These are phyloP conservation scores for Mycena sp. DNA, from an alignment of 1,284 basidiomycete genomes.

Conservation along the genomic window DNA sequence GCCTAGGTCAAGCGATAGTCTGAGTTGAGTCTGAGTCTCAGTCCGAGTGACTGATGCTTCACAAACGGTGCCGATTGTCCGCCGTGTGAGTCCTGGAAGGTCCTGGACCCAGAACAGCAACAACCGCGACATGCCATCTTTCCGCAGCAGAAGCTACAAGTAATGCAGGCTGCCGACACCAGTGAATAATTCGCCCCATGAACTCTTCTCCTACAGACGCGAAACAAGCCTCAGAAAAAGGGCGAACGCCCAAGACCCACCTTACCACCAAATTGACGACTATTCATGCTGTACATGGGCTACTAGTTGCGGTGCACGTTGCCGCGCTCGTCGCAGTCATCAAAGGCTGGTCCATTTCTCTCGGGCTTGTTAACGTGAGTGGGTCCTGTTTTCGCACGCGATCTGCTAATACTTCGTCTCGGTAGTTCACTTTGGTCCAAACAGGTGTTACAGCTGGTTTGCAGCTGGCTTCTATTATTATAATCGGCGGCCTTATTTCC, in stretches of 20 bases:
- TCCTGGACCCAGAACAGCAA: too few species aligned
- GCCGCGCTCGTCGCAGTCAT: not conserved
- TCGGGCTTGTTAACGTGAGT: not conserved
- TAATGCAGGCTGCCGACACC: too few species aligned
- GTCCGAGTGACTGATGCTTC: too few species aligned
- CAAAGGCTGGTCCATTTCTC: not conserved
- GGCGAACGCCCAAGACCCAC: not conserved
- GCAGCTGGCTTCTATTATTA: not conserved
- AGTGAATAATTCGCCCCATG: too few species aligned
- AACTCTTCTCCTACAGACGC: too few species aligned
- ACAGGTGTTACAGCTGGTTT: constrained; percentile 6
- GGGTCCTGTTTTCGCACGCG: not conserved
- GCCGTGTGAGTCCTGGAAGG: too few species aligned
- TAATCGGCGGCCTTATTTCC: not conserved
- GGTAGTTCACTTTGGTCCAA: not conserved
- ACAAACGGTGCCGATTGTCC: too few species aligned
- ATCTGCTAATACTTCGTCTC: not conserved
- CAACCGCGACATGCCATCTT: too few species aligned
- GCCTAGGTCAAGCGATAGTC: too few species aligned
- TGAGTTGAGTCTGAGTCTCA: too few species aligned
- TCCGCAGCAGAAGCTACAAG: too few species aligned
- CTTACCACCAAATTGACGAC: not conserved
- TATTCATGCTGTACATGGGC: not conserved
- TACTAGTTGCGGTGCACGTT: constrained; percentile 1
- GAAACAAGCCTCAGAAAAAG: not conserved